These are phyloP conservation scores for Phylloporus gajari DNA, from an alignment of 1,284 basidiomycete genomes.

Conservation along the genomic window DNA sequence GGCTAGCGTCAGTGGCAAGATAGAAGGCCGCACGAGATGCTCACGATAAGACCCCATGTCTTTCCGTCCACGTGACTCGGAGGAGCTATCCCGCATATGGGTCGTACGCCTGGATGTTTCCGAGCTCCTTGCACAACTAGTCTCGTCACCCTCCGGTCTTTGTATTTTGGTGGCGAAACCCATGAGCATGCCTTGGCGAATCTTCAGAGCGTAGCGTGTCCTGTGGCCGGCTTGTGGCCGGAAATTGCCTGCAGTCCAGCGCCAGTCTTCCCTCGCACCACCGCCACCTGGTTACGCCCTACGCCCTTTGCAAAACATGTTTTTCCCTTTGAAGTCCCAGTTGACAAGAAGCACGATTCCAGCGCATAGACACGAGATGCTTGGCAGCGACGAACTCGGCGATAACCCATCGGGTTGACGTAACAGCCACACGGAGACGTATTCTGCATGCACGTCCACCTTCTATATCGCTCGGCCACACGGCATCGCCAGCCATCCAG, in stretches of 20 bases:
- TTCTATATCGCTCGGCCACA: background rate
- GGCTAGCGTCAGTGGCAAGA: no score
- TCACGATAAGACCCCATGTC: background rate
- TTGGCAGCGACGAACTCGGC: background rate
- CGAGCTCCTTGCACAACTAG: no score
- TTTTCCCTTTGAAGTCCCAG: background rate
- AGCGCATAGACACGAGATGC: background rate
- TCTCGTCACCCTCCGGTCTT: background rate
- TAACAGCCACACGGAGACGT: background rate
- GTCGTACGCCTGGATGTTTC: background rate
- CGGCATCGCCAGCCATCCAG: background rate
- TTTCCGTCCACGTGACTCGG: background rate
- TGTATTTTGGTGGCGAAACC: background rate
- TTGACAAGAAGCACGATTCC: background rate
- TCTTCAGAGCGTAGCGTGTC: background rate
- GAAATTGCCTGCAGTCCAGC: background rate
- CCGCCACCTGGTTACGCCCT: no score
- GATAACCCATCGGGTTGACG: slow-evolving; percentile 2
- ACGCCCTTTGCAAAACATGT: no score
- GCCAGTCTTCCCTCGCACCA: no score
- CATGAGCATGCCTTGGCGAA: background rate
- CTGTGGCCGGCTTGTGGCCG: background rate
- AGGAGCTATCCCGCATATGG: background rate
- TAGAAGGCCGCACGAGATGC: background rate
- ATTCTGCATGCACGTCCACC: background rate